These are phyloP conservation scores for Akanthomyces muscarius DNA, from an alignment of 2,329 filamentous ascomycete species.

Conservation along the genomic window DNA sequence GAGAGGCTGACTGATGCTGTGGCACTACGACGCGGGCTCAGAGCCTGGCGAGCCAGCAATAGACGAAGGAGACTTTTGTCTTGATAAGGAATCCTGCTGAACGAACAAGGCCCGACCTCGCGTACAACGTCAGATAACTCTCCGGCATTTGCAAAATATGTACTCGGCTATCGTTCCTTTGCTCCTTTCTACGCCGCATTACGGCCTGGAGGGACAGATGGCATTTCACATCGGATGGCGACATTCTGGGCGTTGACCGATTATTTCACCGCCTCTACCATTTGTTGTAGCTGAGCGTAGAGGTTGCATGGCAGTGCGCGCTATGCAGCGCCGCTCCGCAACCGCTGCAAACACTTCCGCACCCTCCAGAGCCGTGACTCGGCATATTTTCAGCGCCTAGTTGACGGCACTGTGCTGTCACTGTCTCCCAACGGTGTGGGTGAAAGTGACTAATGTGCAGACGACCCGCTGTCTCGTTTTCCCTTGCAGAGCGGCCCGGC, in stretches of 20 bases:
- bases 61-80: not conserved
- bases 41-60: conserved; percentile 5
- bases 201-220: not conserved
- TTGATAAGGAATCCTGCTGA: not conserved
- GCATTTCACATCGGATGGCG: not conserved
- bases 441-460: not conserved
- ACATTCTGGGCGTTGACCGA: not conserved
- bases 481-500: not conserved
- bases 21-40: not conserved
- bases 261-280: conserved; percentile 1
- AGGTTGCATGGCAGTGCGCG: not conserved
- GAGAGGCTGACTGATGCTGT: not conserved
- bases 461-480: conserved; percentile 1
- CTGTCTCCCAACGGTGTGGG: not conserved
- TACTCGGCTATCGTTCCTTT: not conserved
- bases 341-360: not conserved
- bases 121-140: not conserved
- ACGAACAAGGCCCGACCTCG: not conserved
- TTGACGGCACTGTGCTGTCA: not conserved
- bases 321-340: not conserved
- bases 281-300: not conserved
- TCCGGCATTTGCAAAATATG: too few species aligned
- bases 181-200: not conserved
- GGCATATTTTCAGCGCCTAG: conserved; percentile 1
- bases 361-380: conserved; percentile 6